phyloP scores from a whole-genome alignment of 495 filamentous ascomycete species.

The Penicillium turbatum region DNA sequence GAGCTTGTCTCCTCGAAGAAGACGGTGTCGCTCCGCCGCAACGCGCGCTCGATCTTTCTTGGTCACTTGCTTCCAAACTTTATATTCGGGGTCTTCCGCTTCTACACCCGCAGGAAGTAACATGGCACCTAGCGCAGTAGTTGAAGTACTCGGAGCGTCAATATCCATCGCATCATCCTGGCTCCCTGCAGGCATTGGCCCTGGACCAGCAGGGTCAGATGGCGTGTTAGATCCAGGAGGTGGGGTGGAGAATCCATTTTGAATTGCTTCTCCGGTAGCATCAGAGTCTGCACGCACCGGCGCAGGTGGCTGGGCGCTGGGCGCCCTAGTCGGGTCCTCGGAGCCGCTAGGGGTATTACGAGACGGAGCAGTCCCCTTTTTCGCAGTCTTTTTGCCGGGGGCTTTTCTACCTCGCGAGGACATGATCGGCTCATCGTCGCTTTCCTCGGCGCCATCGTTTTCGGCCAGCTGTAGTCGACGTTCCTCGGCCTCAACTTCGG shows the following conservation, averaged over 20 bases:
- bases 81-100: conserved; percentile 83
- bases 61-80: conserved; percentile 97
- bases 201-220: conserved; percentile 64
- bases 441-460: conserved; percentile 82
- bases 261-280: conserved; percentile 59
- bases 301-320: conserved; percentile 50
- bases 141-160: conserved; percentile 57
- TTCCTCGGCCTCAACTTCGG: conserved; percentile 96
- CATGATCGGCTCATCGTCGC: conserved; percentile 98
- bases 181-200: conserved; percentile 51
- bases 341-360: conserved; percentile 62
- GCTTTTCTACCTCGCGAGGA: conserved; percentile 90
- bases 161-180: conserved; percentile 80
- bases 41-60: conserved; percentile 92
- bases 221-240: conserved; percentile 74
- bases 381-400: conserved; percentile 65
- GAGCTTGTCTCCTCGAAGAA: conserved; percentile 79
- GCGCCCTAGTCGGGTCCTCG: conserved; percentile 67
- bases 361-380: conserved; percentile 69
- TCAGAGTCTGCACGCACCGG: conserved; percentile 60
- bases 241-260: conserved; percentile 80
- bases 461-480: conserved; percentile 68
- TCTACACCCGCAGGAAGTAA: conserved; percentile 45
- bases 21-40: conserved; percentile 69
- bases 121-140: conserved; percentile 54